These are phyloP conservation scores for Fragilaria radians DNA, from an alignment of 108 stramenopile genomes.

Conservation along the genomic window DNA sequence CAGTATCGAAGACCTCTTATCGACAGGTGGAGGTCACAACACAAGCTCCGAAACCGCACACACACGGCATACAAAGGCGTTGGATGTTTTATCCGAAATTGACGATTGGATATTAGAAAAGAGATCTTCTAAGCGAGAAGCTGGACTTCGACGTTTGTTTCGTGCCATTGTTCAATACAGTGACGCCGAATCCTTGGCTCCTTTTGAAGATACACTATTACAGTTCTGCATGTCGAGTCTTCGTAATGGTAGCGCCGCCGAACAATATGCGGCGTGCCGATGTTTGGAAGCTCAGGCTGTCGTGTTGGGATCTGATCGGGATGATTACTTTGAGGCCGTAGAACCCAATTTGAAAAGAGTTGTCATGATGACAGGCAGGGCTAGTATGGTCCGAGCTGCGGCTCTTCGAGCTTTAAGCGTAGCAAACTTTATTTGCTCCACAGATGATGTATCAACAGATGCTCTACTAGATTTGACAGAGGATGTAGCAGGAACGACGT, in stretches of 20 bases:
- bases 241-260: slow-evolving; percentile 33
- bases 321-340: slow-evolving; percentile 44
- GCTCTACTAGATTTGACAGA: slow-evolving; percentile 64
- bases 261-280: slow-evolving; percentile 85
- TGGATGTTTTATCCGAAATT: slow-evolving; percentile 14
- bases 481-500: slow-evolving; percentile 29
- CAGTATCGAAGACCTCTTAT: background rate
- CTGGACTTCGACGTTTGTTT: slow-evolving; percentile 42
- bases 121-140: slow-evolving; percentile 55
- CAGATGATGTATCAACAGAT: slow-evolving; percentile 39
- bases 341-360: slow-evolving; percentile 36
- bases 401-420: slow-evolving; percentile 68
- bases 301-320: slow-evolving; percentile 47
- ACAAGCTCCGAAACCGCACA: slow-evolving; percentile 3
- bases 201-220: slow-evolving; percentile 11
- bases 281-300: slow-evolving; percentile 64
- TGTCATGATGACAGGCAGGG: slow-evolving; percentile 50
- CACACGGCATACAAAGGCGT: slow-evolving; percentile 19
- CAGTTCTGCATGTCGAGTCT: slow-evolving; percentile 28
- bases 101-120: slow-evolving; percentile 48
- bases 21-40: background rate
- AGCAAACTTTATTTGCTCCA: slow-evolving; percentile 52
- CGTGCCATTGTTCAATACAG: slow-evolving; percentile 43
- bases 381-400: slow-evolving; percentile 55
- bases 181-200: slow-evolving; percentile 24